phyloP scores from a whole-genome alignment of 768 basidiomycete genomes.

The Lactarius akahatsu region DNA sequence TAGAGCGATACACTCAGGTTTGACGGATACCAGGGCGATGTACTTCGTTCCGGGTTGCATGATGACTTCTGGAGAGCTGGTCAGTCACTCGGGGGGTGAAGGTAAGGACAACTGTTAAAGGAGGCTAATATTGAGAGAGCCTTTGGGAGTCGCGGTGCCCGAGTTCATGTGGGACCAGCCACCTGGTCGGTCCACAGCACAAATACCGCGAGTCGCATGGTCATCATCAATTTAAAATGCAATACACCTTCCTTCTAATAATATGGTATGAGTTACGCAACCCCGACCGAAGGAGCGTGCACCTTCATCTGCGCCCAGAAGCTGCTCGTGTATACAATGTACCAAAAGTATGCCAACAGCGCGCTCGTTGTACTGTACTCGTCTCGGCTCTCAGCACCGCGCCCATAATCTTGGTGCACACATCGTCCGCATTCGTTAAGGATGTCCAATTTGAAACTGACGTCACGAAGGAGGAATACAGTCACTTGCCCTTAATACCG shows the following conservation, averaged over 20 bases:
- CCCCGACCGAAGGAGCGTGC: no score
- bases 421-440: neutral
- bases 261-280: no score
- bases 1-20: neutral
- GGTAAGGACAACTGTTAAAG: no score
- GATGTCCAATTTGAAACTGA: neutral
- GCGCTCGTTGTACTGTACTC: no score
- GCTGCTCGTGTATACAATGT: neutral
- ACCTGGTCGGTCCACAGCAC: neutral
- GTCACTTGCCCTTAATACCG: neutral
- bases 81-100: no score
- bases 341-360: neutral
- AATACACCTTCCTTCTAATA: neutral
- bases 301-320: no score
- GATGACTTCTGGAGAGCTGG: neutral
- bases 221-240: neutral
- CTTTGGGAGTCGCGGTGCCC: no score
- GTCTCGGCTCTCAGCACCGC: no score
- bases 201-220: neutral
- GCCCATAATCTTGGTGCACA: slow-evolving; percentile 4
- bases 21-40: slow-evolving; percentile 1
- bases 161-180: neutral
- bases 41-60: neutral
- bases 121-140: no score
- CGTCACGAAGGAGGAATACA: slow-evolving; percentile 10